Conservation (phyloP, 805 yeast species). For the Tetrapisispora iriomotensis region DNA sequence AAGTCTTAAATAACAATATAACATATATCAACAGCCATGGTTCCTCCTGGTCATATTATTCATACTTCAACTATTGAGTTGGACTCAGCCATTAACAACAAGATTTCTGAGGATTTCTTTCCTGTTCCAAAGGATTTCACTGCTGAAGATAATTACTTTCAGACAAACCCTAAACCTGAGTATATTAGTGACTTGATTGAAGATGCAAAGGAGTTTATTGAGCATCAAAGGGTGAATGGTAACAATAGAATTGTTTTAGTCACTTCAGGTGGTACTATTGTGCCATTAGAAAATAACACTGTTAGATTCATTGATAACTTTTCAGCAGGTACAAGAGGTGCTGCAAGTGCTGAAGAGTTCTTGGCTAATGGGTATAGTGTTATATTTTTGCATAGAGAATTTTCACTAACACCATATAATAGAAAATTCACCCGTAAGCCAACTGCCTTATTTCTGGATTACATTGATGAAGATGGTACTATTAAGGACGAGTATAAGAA, state of each 20-base stretch:
- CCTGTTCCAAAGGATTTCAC: constrained; percentile 65
- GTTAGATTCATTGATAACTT: constrained; percentile 95
- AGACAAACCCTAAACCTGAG: constrained; percentile 59
- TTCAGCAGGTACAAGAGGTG: constrained; percentile 96
- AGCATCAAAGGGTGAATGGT: constrained; percentile 36
- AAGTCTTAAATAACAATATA: background rate
- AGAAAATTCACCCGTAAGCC: constrained; percentile 80
- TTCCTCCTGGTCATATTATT: constrained; percentile 17
- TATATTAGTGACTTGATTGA: constrained; percentile 55
- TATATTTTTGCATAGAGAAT: constrained; percentile 84
- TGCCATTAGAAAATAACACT: constrained; percentile 92
- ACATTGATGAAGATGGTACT: constrained; percentile 51
- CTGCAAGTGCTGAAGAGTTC: constrained; percentile 88
- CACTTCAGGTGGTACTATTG: constrained; percentile 97
- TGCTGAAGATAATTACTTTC: constrained; percentile 64
- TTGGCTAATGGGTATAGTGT: constrained; percentile 83
- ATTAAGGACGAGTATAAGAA: constrained; percentile 51
- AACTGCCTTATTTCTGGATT: constrained; percentile 69
- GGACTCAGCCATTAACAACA: constrained; percentile 67
- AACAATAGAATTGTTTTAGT: constrained; percentile 61
- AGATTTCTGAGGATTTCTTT: constrained; percentile 47
- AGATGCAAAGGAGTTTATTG: constrained; percentile 53
- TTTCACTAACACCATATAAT: constrained; percentile 85
- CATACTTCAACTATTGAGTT: constrained; percentile 67
- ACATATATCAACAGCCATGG: background rate